phyloP scores from a whole-genome alignment of 495 filamentous ascomycete species.

The Aspergillus carlsbadensis region DNA sequence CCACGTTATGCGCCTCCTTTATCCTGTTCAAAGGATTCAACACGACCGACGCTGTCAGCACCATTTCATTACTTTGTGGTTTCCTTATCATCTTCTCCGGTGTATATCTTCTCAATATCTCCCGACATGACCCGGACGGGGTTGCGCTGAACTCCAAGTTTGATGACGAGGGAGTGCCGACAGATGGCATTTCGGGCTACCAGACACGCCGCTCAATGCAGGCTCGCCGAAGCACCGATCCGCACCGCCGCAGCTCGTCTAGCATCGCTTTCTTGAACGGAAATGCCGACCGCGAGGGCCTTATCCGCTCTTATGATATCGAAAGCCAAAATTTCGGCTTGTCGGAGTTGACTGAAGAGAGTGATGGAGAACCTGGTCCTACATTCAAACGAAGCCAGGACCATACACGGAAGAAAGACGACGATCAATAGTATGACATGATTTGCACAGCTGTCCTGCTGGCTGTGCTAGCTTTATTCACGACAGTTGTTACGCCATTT shows the following conservation, averaged over 20 bases:
- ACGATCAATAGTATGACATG: slow-evolving; percentile 38
- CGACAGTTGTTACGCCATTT: slow-evolving; percentile 26
- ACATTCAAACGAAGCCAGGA: slow-evolving; percentile 34
- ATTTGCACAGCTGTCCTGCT: slow-evolving; percentile 12
- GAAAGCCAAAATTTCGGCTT: slow-evolving; percentile 68
- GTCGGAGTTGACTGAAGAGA: slow-evolving; percentile 68
- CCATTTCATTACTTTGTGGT: slow-evolving; percentile 86
- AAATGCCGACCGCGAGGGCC: slow-evolving; percentile 64
- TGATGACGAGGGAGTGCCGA: slow-evolving; percentile 75
- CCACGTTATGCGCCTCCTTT: slow-evolving; percentile 91
- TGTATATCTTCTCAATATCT: slow-evolving; percentile 95
- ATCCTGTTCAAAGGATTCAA: slow-evolving; percentile 98
- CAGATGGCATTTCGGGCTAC: slow-evolving; percentile 83
- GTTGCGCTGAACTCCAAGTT: slow-evolving; percentile 61
- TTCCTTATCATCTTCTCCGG: slow-evolving; percentile 97
- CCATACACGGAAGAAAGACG: slow-evolving; percentile 36
- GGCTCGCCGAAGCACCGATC: slow-evolving; percentile 65
- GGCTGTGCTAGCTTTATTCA: slow-evolving; percentile 14
- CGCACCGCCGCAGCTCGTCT: slow-evolving; percentile 52
- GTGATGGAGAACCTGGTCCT: slow-evolving; percentile 55
- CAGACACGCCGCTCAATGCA: slow-evolving; percentile 94
- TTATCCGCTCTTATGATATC: slow-evolving; percentile 81
- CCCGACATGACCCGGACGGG: slow-evolving; percentile 85
- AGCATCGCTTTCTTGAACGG: slow-evolving; percentile 56
- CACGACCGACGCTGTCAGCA: slow-evolving; percentile 89